Evolutionary conservation across 768 basidiomycete genomes (phyloP), one percentile per base, ranked within the genome.

Genomic region (Flagelloscypha sp.): DNA sequence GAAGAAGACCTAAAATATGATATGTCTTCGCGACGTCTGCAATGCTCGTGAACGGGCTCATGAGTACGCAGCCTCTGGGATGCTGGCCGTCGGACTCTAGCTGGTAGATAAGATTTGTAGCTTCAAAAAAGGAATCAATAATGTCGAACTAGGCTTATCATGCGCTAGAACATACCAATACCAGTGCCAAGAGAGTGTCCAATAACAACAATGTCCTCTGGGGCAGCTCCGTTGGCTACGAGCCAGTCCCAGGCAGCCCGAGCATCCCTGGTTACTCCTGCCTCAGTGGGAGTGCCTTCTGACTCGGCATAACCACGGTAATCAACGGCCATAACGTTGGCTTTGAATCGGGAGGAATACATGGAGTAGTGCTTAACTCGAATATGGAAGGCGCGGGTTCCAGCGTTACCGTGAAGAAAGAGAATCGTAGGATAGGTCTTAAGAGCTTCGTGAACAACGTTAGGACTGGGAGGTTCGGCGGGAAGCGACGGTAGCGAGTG

Each of bases 111-210:
- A 75, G 57, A 2, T 45, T 43, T 5, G 56, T 56, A 3, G 56
- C n/a, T n/a, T n/a, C n/a, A n/a, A n/a, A n/a, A n/a, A n/a, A n/a
- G n/a, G n/a, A n/a, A n/a, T n/a, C n/a, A n/a, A n/a, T n/a, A n/a
- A n/a, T n/a, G n/a, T n/a, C n/a, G n/a, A n/a, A n/a, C n/a, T n/a
- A n/a, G n/a, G n/a, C n/a, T n/a, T n/a, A n/a, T n/a, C n/a, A n/a
- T n/a, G n/a, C n/a, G n/a, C n/a, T n/a, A n/a, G 27, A 67, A 40
- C 6, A 61, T 57, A 20, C 61, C 70, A 1, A 90, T 76, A 4
- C 74, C 84, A 0, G 85, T 86, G 0, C 86, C 86, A 2, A 89
- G 60, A 48, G 81, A 84, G 45, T 84, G 83, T 0, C 85, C 86
- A 6, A 81, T 57, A 22, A 89, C 56, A 10, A 81, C 53, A 20